Evolutionary conservation across 2,329 filamentous ascomycete species (phyloP).

Genomic region (Fusarium sp.): DNA sequence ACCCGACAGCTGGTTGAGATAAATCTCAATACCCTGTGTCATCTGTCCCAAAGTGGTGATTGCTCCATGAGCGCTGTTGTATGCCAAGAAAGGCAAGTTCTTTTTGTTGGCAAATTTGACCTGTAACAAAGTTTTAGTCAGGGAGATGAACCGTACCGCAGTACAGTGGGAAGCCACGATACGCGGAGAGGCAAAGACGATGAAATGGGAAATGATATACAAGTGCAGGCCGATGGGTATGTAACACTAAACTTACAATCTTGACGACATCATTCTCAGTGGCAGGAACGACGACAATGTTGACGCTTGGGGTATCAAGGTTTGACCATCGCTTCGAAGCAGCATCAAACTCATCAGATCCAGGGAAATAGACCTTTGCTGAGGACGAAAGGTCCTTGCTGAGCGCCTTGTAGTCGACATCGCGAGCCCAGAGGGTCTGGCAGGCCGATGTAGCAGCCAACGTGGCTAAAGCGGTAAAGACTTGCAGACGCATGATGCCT

Average conservation of each 20-base stretch:
- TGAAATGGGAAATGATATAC: not conserved
- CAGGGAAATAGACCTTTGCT: slow-evolving; percentile 9
- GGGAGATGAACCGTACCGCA: too few species aligned
- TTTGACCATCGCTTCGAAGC: slow-evolving; percentile 6
- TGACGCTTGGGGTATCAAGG: not conserved
- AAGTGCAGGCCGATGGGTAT: not conserved
- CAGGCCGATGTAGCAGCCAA: not conserved
- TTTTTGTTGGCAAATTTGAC: slow-evolving; percentile 10
- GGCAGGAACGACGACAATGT: slow-evolving; percentile 7
- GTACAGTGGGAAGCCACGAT: too few species aligned
- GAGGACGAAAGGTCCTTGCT: slow-evolving; percentile 3
- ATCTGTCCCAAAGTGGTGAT: slow-evolving; percentile 7
- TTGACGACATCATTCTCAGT: slow-evolving; percentile 4
- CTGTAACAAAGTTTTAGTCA: not conserved
- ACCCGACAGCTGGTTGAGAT: slow-evolving; percentile 5
- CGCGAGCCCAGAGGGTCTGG: slow-evolving; percentile 1
- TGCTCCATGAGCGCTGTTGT: slow-evolving; percentile 4
- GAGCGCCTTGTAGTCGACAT: slow-evolving; percentile 1
- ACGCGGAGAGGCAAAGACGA: too few species aligned
- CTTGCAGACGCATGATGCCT: slow-evolving; percentile 2
- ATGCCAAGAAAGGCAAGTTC: slow-evolving; percentile 1
- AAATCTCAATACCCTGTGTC: slow-evolving; percentile 11
- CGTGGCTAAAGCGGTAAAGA: not conserved
- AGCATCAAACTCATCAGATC: not conserved
- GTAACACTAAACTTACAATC: not conserved